Evolutionary conservation across 371 early-diverging fungal genomes (phyloP).

Genomic region (Lichtheimia ornata): DNA sequence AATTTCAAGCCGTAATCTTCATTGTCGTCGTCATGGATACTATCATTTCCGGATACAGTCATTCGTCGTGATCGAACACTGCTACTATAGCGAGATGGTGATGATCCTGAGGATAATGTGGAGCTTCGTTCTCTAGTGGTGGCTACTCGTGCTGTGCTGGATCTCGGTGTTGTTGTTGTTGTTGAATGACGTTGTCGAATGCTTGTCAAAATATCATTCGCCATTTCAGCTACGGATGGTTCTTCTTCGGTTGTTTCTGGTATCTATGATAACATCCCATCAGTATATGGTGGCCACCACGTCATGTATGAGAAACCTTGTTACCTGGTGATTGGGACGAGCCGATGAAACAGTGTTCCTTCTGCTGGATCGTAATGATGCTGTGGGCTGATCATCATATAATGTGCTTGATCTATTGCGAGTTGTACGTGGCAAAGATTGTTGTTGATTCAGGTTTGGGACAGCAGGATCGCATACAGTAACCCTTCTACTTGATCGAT

Average conservation of each 20-base stretch:
- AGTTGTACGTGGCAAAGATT: background rate
- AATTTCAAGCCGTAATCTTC: no score
- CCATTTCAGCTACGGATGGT: slow-evolving; percentile 21
- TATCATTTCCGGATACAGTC: slow-evolving; percentile 4
- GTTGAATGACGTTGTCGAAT: slow-evolving; percentile 16
- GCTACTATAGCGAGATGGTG: background rate
- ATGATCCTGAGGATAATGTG: background rate
- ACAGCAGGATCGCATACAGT: no score
- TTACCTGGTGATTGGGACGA: background rate
- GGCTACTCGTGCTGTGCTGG: background rate
- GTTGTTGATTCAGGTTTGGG: no score
- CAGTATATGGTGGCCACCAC: background rate
- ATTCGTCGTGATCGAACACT: slow-evolving; percentile 3
- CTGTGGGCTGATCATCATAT: background rate
- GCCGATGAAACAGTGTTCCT: background rate
- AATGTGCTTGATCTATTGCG: background rate
- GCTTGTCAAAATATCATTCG: slow-evolving; percentile 18
- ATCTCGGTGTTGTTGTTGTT: slow-evolving; percentile 5
- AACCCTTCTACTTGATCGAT: no score
- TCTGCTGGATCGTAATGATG: slow-evolving; percentile 3
- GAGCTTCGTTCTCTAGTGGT: background rate
- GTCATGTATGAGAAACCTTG: background rate
- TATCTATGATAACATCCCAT: background rate
- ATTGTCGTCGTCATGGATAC: no score
- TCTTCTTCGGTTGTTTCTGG: background rate